Base-by-base conservation (phyloP, 768 basidiomycete species). In the Hypholoma fasciculare region DNA sequence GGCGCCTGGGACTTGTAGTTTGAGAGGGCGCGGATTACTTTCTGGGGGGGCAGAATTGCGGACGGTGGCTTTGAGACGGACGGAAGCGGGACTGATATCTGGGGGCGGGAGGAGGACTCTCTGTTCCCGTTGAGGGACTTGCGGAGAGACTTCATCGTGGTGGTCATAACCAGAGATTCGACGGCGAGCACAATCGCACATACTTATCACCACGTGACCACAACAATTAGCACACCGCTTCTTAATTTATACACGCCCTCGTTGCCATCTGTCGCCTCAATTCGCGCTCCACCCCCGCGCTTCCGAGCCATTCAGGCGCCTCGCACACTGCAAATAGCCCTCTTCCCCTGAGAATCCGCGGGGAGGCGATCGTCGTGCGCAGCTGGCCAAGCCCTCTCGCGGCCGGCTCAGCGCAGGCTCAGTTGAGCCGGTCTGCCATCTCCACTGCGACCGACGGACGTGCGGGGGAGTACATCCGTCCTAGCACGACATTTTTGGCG, bases 1-100 rank as follows among this genome's bases (percentile, higher is more conserved):
- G 95, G 93, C 0, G 85, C 82, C 57, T 82, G 78, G 2, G 92
- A 84, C 48, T 81, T 75, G 75, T 93, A 86, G 2, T 78, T 65
- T 9, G 81, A 73, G 61, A 90, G 76, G 3, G 96, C 96, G 57
- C 92, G 90, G 64, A 99, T 96, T 71, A 98, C 96, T 71, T 95
- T 96, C 74, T 96, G 92, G 2, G 97, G 95, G 1, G 94, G 94
- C 0, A 88, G 72, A 60, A 91, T 85, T 23, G 89, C 82, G 44
- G 84, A 78, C 19, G 84, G 73, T 5, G 90, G 89, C 66, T 87
- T 91, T 51, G 87, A 88, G 44, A 92, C 76, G 19, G 86, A 63
- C 13, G 88, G 87, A 23, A 89, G 72, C 2, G 86, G 86, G 0
- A 85, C 69, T 4, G 89, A 89, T 40, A 92, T 89, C 65, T 87